Evolutionary conservation across 768 basidiomycete genomes (phyloP), one percentile per base, ranked within the genome.

Genomic region (Lactarius indigo): DNA sequence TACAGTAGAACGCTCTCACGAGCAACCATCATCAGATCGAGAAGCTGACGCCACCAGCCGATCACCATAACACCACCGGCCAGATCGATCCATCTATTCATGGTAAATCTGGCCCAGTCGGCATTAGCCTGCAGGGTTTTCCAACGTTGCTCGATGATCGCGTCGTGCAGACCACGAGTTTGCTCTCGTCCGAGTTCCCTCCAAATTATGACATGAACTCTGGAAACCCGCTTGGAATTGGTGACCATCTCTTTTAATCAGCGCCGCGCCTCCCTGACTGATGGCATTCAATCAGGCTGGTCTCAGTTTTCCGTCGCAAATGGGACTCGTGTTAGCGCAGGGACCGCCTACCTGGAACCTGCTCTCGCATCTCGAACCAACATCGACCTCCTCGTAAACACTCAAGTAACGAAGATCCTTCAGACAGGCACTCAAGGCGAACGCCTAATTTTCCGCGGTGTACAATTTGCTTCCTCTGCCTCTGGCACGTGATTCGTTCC

Each of bases 131-230:
- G 15, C 47, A 31, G 4, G 61, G 61, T 7, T 61, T 56, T 23
- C 41, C 55, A 17, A 33, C 39, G 28, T 30, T 41, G 26, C 44
- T 79, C 28, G 79, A 80, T 60, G 63, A 68, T 1, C 74, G 73
- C 2, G 75, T 82, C 18, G 73, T 83, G n/a, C 74, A 74, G 10
- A 78, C 81, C 1, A 76, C 79, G 0, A 41, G 74, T 35, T 73
- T 80, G 60, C 67, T 78, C 6, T 70, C 72, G 1, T 75, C 78
- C 31, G 76, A 78, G 54, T 83, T 79, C 64, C 74, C 78, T 3
- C 82, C 74, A 67, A 80, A 80, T 66, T 39, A 72, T 17, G 83
- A 84, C 69, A 74, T 75, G 64, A 82, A 83, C 66, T 76, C 77
- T 30, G 83, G 83, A 17, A 73, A 70, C 13, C 76, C 77, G 0